Percentiles rank a stretch among this genome's conserved stretches.
Evolutionary conservation across 2,329 filamentous ascomycete genomes (phyloP).

Genomic region (Cladophialophora carrionii): DNA sequence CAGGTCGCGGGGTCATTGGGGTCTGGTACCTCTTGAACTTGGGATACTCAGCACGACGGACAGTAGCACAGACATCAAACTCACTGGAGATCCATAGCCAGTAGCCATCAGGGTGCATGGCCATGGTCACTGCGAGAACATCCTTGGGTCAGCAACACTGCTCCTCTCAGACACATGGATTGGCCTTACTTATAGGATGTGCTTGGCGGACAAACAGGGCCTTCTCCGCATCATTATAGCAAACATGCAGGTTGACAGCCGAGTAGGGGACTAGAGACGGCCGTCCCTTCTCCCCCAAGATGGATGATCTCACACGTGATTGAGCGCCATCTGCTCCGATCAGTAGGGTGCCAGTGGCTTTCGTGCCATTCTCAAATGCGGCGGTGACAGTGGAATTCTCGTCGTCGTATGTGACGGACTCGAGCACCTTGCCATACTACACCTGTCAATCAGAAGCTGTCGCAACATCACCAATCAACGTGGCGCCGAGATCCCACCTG

Average conservation of each 20-base stretch:
- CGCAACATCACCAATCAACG: not conserved
- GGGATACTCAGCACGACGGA: conserved; percentile 12
- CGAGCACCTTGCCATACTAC: conserved; percentile 36
- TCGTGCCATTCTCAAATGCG: conserved; percentile 32
- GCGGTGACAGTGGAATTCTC: conserved; percentile 26
- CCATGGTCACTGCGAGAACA: conserved; percentile 22
- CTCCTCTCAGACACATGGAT: too few species aligned
- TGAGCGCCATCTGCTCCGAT: conserved; percentile 41
- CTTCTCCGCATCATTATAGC: conserved; percentile 38
- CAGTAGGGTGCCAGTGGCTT: conserved; percentile 34
- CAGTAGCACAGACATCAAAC: conserved; percentile 2
- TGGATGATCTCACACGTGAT: conserved; percentile 35
- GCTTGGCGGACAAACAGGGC: conserved; percentile 34
- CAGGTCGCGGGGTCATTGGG: conserved; percentile 40
- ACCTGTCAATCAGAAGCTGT: not conserved
- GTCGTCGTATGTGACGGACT: conserved; percentile 34
- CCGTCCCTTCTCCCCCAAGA: conserved; percentile 34
- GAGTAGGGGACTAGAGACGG: conserved; percentile 33
- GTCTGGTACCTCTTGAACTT: conserved; percentile 40
- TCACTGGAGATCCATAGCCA: conserved; percentile 32
- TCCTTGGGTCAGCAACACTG: not conserved
- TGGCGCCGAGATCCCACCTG: conserved; percentile 13
- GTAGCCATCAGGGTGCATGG: conserved; percentile 32
- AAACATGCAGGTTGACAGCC: conserved; percentile 38
- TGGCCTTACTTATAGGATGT: conserved; percentile 31